These are phyloP conservation scores for Pichia sporocuriosa DNA, from an alignment of 805 yeast genomes.

Conservation along the genomic window DNA sequence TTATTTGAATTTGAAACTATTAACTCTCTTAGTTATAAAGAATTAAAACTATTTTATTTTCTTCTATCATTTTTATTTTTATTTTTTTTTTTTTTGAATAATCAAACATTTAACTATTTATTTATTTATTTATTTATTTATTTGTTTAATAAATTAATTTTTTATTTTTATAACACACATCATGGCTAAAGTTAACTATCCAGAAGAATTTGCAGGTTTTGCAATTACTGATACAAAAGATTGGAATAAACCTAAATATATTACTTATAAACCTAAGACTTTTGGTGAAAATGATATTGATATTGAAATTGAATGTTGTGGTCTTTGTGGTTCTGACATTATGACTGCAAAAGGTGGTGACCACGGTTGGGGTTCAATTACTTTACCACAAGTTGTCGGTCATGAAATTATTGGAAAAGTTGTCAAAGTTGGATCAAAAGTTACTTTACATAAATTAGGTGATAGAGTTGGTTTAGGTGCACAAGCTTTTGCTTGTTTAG, in stretches of 20 bases:
- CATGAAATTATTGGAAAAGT: constrained; percentile 40
- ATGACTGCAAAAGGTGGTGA: constrained; percentile 43
- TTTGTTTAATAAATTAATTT: no score
- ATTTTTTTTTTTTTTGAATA: neutral
- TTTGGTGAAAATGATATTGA: constrained; percentile 44
- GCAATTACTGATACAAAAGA: constrained; percentile 41
- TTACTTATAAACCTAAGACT: constrained; percentile 42
- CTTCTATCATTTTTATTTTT: neutral
- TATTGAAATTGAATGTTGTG: constrained; percentile 53
- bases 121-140: no score
- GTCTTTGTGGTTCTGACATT: constrained; percentile 62
- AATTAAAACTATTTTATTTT: neutral
- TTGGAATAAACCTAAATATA: constrained; percentile 51
- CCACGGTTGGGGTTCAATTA: constrained; percentile 38
- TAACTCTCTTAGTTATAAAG: no score
- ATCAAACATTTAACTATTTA: neutral
- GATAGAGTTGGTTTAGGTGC: constrained; percentile 44
- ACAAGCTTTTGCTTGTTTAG: constrained; percentile 33
- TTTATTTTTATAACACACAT: neutral
- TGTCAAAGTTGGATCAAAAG: constrained; percentile 33
- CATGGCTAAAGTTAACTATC: constrained; percentile 31
- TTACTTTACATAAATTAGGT: constrained; percentile 33
- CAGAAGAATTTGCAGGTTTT: constrained; percentile 56
- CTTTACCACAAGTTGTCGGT: constrained; percentile 42
- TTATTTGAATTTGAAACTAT: no score